Evolutionary conservation across 345 rosid genomes (phyloP), one percentile per base, ranked within the genome.

Genomic region (Arabidopsis arenosa): DNA sequence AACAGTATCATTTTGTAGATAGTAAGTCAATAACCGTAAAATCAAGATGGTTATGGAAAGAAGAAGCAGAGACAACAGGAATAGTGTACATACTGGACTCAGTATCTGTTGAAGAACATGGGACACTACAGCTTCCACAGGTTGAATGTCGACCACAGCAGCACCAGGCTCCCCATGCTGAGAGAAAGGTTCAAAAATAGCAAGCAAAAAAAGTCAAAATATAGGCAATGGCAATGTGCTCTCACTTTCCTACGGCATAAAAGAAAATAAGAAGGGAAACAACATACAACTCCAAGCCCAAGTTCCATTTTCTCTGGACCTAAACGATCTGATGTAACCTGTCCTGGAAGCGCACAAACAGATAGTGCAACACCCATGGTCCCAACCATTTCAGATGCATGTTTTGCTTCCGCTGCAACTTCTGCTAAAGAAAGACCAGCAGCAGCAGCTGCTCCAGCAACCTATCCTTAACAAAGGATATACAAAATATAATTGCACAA

Each of bases 121-220:
- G 70, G 97, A 92, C 75, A 90, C 90, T 66, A 94, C 89, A 62
- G 83, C 84, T 52, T 90, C 95, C 55, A 92, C 92, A 63, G 92
- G 88, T 86, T 86, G 96, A 81, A 92, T 75, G 70, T 95, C 97
- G 4, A 84, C 97, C 39, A 95, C 91, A 72, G 90, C 92, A 73
- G 91, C 98, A 76, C 96, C 99, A 74, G 96, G 85, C 78, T 95
- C 97, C 70, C 97, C 97, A 81, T 92, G 97, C 96, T 94, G 81
- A 58, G 67, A 76, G 78, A 54, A 77, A 52, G 64, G 39, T 64
- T 33, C 2, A 13, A 51, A 51, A 6, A 68, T 21, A 53, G 32
- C 33, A 57, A 28, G n/a, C 1, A 41, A 52, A 17, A 49, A 6
- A 41, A 5, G 14, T 44, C 12, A 37, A 76, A 11, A 30, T 30